Evolutionary conservation across 2,329 filamentous ascomycete species (phyloP), one percentile per base, ranked within the genome.

Genomic region (Cordyceps farinosa): DNA sequence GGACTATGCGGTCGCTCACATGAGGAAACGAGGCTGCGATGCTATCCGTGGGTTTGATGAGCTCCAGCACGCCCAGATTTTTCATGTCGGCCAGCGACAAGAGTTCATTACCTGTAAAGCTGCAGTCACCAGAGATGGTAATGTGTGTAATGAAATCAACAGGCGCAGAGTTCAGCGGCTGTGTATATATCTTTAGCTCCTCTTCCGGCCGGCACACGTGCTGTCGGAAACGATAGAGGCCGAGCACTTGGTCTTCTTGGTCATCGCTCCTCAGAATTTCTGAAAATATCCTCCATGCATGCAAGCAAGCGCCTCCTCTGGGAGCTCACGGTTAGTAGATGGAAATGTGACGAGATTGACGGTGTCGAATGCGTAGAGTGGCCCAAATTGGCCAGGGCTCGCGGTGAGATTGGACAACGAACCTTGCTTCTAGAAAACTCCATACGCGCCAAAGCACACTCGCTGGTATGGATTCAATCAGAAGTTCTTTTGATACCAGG

Each of bases 21-120:
- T 32, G 22, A 3, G 77, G 77, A 38, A 78, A 78, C 32, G 65
- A 60, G 32, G 65, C 64, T 4, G 65, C 61, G 29, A 70, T 51
- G 44, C 70, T 67, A 34, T 75, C 73, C 1, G 69, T 66, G 1
- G 77, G 76, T 64, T 80, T 75, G 15, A 81, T 72, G 29, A 84
- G 73, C 68, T 83, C 79, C 13, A 84, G 74, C 2, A 80, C 74
- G 9, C 77, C 80, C 5, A 84, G 75, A 57, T 83, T 84, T 34
- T 72, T 75, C 66, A 83, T 72, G 4, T 74, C 68, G 0, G 78
- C 67, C 38, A 84, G 70, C 22, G 68, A 69, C 2, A 82, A 65
- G 34, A 83, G 67, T 56, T 83, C 79, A 27, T 72, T 69, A 1
- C 73, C 72, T 5, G 62, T 67, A 52, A 80, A 78, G 2, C 66